Percentiles rank a stretch among this genome's conserved stretches.
Evolutionary conservation across 176 grass and related monocot species (phyloP).

Genomic region (Juncus inflexus): DNA sequence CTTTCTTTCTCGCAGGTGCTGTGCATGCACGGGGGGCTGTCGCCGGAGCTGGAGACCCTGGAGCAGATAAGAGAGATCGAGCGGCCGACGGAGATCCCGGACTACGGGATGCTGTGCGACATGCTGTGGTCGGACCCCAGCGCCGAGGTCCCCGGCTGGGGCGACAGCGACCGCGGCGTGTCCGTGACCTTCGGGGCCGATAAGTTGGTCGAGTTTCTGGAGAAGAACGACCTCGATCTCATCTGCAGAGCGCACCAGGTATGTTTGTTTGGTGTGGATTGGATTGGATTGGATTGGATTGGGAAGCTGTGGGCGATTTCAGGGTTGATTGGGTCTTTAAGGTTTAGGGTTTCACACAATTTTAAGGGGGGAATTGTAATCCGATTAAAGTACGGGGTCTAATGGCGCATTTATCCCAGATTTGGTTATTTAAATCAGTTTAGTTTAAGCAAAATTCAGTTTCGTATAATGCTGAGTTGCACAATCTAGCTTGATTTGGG

Average conservation of each 20-base stretch:
- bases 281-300: too few species aligned
- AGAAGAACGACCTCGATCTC: slow-evolving; percentile 78
- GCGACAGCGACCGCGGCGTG: slow-evolving; percentile 76
- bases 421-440: too few species aligned
- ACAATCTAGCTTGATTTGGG: too few species aligned
- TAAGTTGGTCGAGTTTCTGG: slow-evolving; percentile 76
- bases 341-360: too few species aligned
- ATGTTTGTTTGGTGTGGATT: too few species aligned
- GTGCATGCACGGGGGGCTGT: slow-evolving; percentile 79
- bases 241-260: slow-evolving; percentile 73
- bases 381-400: too few species aligned
- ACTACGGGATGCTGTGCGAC: slow-evolving; percentile 69
- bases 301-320: too few species aligned
- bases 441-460: too few species aligned
- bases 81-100: slow-evolving; percentile 67
- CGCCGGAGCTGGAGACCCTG: slow-evolving; percentile 61
- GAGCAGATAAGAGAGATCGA: slow-evolving; percentile 69
- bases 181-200: slow-evolving; percentile 72
- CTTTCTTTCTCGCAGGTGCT: background rate
- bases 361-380: too few species aligned
- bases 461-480: too few species aligned
- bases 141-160: slow-evolving; percentile 51
- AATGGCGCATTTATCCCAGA: too few species aligned
- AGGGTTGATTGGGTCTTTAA: too few species aligned
- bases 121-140: slow-evolving; percentile 82